Base-by-base conservation (phyloP, 225 moss, liverwort and hornwort genomes). In the Neckera pumila region DNA sequence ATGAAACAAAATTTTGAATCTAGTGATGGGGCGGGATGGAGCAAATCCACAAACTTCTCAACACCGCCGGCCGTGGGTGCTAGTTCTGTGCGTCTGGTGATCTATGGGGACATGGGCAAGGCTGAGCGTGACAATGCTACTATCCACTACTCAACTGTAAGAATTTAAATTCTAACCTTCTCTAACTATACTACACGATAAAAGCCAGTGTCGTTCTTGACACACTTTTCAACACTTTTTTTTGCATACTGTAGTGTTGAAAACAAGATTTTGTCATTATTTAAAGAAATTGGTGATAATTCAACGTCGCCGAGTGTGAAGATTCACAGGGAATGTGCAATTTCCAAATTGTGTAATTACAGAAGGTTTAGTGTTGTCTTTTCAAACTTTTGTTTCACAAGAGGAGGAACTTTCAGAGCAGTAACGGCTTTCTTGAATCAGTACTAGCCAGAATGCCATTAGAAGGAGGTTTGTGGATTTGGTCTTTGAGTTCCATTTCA, bases 71-170 rank as follows among this genome's bases (percentile, higher is more conserved):
- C 93, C 14, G 80, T 19, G 21, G 95, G 95, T 25, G 93, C 91
- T 0, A 86, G 56, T 69, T 85, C 90, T 31, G 86, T 95, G 54
- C 85, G 88, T 8, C 82, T 14, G 40, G 91, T 95, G 84, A 91
- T 95, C 42, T 95, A 95, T 82, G 95, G 93, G 18, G 95, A 95
- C 87, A 95, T 95, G 95, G 95, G 95, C 15, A 93, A 93, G 42
- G 91, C 91, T 56, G 95, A 94, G 87, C 94, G 94, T 30, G 94
- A 95, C 83, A 91, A 91, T 57, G 71, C 76, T 21, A 86, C 79
- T 89, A 93, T 86, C 71, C 91, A 90, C 63, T 93, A 36, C 74
- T 21, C 45, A 33, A 28, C 67, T 63, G 95, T 95, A 88, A 40
- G 84, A 26, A 43, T 65, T 53, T 66, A 36, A 60, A 51, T 25